A percentile compares a stretch with the other conserved stretches of the same genome.
These are phyloP conservation scores for Diaporthe citrichinensis DNA, from an alignment of 2,329 filamentous ascomycete genomes.

Conservation along the genomic window DNA sequence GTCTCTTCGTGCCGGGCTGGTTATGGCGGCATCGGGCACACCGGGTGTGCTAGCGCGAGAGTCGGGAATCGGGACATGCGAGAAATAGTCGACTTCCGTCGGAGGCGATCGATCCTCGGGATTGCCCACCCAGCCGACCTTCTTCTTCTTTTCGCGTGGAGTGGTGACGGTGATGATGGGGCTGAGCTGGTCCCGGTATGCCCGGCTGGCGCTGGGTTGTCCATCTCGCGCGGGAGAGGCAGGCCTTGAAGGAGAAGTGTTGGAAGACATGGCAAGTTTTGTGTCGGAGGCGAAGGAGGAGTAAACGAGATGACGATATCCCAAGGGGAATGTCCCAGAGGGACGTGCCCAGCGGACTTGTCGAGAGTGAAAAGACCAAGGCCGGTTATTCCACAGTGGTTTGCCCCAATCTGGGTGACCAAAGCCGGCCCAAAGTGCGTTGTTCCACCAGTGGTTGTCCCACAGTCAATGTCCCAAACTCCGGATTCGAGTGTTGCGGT, in stretches of 20 bases:
- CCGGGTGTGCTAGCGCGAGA: conserved; percentile 41
- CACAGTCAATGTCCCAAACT: conserved; percentile 11
- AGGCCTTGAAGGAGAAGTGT: conserved; percentile 30
- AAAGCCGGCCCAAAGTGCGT: not conserved
- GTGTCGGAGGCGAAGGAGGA: conserved; percentile 10
- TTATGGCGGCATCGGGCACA: conserved; percentile 14
- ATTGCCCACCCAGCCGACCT: conserved; percentile 47
- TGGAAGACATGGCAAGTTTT: conserved; percentile 29
- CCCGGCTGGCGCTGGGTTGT: conserved; percentile 18
- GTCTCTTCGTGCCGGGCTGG: conserved; percentile 41
- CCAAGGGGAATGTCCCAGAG: conserved; percentile 29
- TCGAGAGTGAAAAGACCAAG: not conserved
- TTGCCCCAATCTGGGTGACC: not conserved
- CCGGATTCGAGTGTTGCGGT: not conserved
- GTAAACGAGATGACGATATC: conserved; percentile 36
- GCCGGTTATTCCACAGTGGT: not conserved
- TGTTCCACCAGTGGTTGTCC: conserved; percentile 4
- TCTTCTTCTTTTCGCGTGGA: conserved; percentile 45
- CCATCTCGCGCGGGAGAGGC: conserved; percentile 27
- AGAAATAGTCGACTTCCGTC: conserved; percentile 41
- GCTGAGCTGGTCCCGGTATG: conserved; percentile 2
- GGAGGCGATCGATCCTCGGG: conserved; percentile 34
- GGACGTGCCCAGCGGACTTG: conserved; percentile 23
- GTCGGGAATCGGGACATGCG: conserved; percentile 37
- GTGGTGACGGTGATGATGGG: conserved; percentile 38